A percentile compares a stretch with the other conserved stretches of the same genome.
Evolutionary conservation across 495 filamentous ascomycete genomes (phyloP).

Genomic region (Astrothelium macrocarpum): DNA sequence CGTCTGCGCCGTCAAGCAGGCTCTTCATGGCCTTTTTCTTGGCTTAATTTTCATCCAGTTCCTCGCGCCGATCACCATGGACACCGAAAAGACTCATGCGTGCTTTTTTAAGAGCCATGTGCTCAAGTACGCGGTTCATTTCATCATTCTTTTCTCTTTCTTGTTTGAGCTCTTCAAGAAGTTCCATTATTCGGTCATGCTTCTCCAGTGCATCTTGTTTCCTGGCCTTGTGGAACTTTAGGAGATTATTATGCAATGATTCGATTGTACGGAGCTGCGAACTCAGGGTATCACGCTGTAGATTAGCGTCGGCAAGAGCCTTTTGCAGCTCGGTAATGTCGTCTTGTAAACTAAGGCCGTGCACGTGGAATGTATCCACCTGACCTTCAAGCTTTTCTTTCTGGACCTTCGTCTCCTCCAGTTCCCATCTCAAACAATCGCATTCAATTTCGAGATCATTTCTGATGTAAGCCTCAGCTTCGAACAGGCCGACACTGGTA

Average conservation of each 20-base stretch:
- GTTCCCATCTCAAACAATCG: not conserved
- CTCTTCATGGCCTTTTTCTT: not conserved
- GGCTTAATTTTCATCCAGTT: not conserved
- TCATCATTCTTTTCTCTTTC: not conserved
- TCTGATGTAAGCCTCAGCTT: not conserved
- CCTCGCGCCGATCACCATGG: not conserved
- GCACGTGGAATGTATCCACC: not conserved
- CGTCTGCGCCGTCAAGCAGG: not conserved
- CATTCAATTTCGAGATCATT: not conserved
- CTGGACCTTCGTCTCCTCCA: not conserved
- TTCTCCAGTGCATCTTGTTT: not conserved
- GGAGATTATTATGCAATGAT: not conserved
- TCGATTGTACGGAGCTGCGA: not conserved
- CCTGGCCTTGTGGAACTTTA: not conserved
- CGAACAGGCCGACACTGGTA: not conserved
- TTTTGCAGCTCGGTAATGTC: too few species aligned
- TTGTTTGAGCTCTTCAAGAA: not conserved
- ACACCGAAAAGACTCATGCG: not conserved
- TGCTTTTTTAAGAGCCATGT: not conserved
- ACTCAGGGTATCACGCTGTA: not conserved
- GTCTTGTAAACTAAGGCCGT: too few species aligned
- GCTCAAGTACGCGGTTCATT: not conserved
- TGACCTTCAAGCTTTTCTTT: not conserved
- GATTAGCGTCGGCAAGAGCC: not conserved
- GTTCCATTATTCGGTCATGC: not conserved